Percentiles rank a stretch among this genome's conserved stretches.
Evolutionary conservation across 148 eudicot species (phyloP).

Genomic region (Vaccinium vitisidaea): DNA sequence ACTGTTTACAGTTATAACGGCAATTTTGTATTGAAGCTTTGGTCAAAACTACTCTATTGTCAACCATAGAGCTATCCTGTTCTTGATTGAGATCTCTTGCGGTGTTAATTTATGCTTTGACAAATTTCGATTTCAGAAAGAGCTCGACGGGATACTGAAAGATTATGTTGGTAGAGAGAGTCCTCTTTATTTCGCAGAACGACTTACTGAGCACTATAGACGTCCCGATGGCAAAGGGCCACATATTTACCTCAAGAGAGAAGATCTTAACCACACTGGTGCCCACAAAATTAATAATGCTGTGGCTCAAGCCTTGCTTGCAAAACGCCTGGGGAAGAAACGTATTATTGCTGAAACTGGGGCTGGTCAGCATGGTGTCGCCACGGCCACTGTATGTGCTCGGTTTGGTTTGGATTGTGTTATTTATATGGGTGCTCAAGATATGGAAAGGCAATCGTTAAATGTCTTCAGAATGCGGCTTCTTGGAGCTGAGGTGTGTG

Average conservation of each 20-base stretch:
- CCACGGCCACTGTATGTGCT: slow-evolving; percentile 97
- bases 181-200: slow-evolving; percentile 91
- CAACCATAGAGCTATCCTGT: not conserved
- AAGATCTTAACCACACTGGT: slow-evolving; percentile 88
- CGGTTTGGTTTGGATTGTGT: slow-evolving; percentile 83
- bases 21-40: not conserved
- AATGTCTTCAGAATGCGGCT: slow-evolving; percentile 96
- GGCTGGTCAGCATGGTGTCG: slow-evolving; percentile 98
- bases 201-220: slow-evolving; percentile 86
- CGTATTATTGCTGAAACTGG: slow-evolving; percentile 98
- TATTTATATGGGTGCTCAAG: slow-evolving; percentile 96
- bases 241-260: slow-evolving; percentile 78
- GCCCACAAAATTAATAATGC: slow-evolving; percentile 95
- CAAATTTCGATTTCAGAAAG: slow-evolving; percentile 52
- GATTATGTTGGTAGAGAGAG: slow-evolving; percentile 96
- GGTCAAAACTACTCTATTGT: not conserved
- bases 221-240: slow-evolving; percentile 84
- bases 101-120: not conserved
- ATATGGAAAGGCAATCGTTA: slow-evolving; percentile 90
- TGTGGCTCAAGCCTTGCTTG: slow-evolving; percentile 94
- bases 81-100: not conserved
- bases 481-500: slow-evolving; percentile 96
- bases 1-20: not conserved
- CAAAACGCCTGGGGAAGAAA: slow-evolving; percentile 75
- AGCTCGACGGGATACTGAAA: slow-evolving; percentile 65